These are phyloP conservation scores for Skeletonema costatum DNA, from an alignment of 108 stramenopile genomes.

Conservation along the genomic window DNA sequence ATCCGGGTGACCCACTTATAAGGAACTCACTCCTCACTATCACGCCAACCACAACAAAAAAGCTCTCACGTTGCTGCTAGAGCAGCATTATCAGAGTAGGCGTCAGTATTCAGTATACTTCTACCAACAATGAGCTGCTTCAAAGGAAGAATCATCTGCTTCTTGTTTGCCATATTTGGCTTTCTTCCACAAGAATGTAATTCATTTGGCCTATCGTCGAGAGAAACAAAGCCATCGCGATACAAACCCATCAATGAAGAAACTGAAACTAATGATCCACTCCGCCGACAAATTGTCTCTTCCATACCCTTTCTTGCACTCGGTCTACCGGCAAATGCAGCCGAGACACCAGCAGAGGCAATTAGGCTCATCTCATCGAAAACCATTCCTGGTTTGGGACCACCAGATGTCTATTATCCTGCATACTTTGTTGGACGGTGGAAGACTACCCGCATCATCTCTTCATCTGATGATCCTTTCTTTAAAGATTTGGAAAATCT, in stretches of 20 bases:
- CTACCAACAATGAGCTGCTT: background rate
- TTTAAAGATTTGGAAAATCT: conserved; percentile 11
- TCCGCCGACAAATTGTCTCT: background rate
- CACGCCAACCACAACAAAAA: too few relatives aligned
- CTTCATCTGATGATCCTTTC: conserved; percentile 40
- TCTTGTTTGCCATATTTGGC: background rate
- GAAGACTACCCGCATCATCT: conserved; percentile 59
- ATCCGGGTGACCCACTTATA: too few relatives aligned
- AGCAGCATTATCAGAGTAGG: too few relatives aligned
- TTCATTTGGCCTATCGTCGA: background rate
- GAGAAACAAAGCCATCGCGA: background rate
- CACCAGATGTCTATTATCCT: conserved; percentile 77
- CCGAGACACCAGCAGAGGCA: conserved; percentile 60
- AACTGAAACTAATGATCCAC: background rate
- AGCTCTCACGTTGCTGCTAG: too few relatives aligned
- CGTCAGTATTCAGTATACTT: too few relatives aligned
- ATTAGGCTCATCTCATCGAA: conserved; percentile 68
- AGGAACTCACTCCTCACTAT: too few relatives aligned
- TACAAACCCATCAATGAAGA: background rate
- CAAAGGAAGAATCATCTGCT: background rate
- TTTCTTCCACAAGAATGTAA: background rate
- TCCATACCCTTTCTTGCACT: background rate
- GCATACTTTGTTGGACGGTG: conserved; percentile 61
- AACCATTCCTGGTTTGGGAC: conserved; percentile 72
- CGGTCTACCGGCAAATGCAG: conserved; percentile 19